phyloP scores from a whole-genome alignment of 78 protist species.

The Creolimax fragrantissima region DNA sequence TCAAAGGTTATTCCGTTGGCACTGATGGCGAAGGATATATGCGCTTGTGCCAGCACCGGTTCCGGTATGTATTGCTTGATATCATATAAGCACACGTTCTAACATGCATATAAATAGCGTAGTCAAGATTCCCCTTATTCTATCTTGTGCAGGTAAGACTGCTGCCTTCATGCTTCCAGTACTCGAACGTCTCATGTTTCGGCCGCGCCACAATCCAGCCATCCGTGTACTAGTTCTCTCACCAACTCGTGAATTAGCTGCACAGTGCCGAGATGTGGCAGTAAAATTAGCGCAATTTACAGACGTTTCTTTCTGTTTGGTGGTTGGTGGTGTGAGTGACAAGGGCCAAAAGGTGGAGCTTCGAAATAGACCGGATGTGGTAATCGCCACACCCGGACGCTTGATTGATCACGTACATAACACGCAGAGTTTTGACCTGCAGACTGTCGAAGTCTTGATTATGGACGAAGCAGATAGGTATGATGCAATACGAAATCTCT shows the following conservation, averaged over 20 bases:
- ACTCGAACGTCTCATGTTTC: conserved; percentile 46
- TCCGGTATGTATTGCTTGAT: conserved; percentile 6
- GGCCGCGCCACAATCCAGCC: background rate
- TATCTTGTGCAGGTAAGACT: conserved; percentile 21
- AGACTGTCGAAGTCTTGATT: conserved; percentile 42
- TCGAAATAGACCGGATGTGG: conserved; percentile 72
- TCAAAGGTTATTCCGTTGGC: conserved; percentile 31
- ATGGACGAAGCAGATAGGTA: conserved; percentile 86
- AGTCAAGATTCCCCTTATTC: background rate
- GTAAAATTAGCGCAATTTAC: conserved; percentile 35
- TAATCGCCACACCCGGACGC: conserved; percentile 96
- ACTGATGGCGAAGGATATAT: conserved; percentile 41
- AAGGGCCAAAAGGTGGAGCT: conserved; percentile 48
- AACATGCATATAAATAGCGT: background rate
- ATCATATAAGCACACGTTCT: background rate
- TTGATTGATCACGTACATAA: conserved; percentile 53
- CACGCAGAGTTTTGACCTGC: conserved; percentile 21
- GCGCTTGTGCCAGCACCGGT: conserved; percentile 58
- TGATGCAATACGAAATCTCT: no score
- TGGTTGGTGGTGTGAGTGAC: conserved; percentile 45
- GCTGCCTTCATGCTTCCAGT: conserved; percentile 58
- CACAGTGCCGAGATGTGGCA: conserved; percentile 54
- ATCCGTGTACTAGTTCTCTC: conserved; percentile 62
- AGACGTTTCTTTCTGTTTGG: conserved; percentile 30
- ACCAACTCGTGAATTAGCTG: conserved; percentile 90